These are phyloP conservation scores for Phytophthora sp. DNA, from an alignment of 352 stramenopile genomes.

Conservation along the genomic window DNA sequence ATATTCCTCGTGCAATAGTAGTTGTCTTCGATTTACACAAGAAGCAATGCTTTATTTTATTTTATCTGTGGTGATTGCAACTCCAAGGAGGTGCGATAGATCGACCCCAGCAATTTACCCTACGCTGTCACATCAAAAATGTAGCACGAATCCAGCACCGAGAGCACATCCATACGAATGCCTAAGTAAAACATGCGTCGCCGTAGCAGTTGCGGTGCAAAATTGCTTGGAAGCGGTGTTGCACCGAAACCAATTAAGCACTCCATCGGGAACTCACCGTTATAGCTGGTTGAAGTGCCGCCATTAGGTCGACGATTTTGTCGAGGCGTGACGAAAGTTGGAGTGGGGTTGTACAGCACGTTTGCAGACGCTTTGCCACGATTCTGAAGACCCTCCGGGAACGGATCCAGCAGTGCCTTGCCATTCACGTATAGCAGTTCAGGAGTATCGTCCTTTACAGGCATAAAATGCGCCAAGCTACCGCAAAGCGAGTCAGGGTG, in stretches of 20 bases:
- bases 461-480: constrained; percentile 62
- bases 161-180: constrained; percentile 34
- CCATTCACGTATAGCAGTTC: constrained; percentile 63
- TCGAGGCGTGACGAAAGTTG: constrained; percentile 47
- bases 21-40: no score
- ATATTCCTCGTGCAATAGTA: no score
- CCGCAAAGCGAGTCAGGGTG: constrained; percentile 62
- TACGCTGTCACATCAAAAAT: constrained; percentile 4
- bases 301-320: constrained; percentile 32
- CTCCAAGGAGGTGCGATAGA: no score
- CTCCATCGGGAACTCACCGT: constrained; percentile 36
- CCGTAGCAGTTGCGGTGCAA: constrained; percentile 36
- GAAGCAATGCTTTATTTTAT: no score
- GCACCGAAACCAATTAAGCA: constrained; percentile 52
- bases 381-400: constrained; percentile 32
- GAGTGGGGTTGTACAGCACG: constrained; percentile 48
- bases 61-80: no score
- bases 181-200: constrained; percentile 49
- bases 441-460: constrained; percentile 31
- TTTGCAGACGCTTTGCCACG: constrained; percentile 31
- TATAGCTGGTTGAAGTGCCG: constrained; percentile 17
- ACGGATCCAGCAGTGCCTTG: constrained; percentile 57
- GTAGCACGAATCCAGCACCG: constrained; percentile 38
- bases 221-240: constrained; percentile 36
- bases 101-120: no score